Base-by-base conservation (phyloP, 768 basidiomycete genomes). In the Neoboletus magnificus region DNA sequence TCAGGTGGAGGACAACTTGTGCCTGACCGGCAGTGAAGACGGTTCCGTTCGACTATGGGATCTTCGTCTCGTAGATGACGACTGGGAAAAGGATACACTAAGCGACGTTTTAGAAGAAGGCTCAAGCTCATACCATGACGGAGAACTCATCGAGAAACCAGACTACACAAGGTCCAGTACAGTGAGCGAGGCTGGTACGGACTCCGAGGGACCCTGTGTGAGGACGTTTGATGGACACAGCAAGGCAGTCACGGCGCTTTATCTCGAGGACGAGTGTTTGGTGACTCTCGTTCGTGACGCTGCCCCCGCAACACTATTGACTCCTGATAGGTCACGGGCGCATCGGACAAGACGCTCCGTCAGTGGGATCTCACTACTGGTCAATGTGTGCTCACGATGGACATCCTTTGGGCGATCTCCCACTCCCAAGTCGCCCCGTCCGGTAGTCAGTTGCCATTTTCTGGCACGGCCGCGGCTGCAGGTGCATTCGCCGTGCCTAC, bases 381-480 rank as follows among this genome's bases (percentile, higher is more conserved):
- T 8, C 97, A 98, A 77, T 99, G 97, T 72, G 88, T 98, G 44
- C 87, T 97, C 78, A 96, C 96, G 23, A 99, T 99, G 97, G 97
- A 99, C 72, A 97, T 99, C 60, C 84, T 99, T 25, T 99, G 97
- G 97, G 97, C 96, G 2, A 96, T 98, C 62, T 93, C 93, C 11
- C 96, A 98, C 72, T 86, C 93, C 3, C 79, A 86, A 37, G 68
- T 75, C 25, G 65, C 77, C 12, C 70, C 71, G 16, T 67, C 80
- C 22, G 74, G 77, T 18, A 69, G 63, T 42, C 70, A 73, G 2
- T 55, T 80, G 32, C 71, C 79, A 10, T 81, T 86, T 63, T 73
- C 83, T 27, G 80, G 82, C 22, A 70, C 80, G 1, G 73, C 80
- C 0, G 80, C 84, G 0, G 78, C 82, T 1, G 76, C 82, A 15